These are phyloP conservation scores for Globisporangium spinosum DNA, from an alignment of 352 stramenopile species.

Conservation along the genomic window DNA sequence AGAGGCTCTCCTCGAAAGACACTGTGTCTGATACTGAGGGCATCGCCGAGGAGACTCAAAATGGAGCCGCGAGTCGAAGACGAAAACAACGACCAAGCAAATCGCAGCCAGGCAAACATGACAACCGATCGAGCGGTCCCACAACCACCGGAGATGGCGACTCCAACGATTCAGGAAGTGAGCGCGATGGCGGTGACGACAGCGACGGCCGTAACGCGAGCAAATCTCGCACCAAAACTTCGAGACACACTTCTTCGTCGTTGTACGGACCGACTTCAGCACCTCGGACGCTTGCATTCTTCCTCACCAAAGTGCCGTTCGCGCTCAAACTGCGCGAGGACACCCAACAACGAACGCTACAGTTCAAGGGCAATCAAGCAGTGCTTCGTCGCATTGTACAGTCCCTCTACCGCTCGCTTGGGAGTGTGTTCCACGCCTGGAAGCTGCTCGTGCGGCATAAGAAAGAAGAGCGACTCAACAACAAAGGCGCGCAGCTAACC, in stretches of 20 bases:
- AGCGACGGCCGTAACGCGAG: background rate
- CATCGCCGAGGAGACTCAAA: constrained; percentile 4
- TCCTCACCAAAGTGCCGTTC: constrained; percentile 39
- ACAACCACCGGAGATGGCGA: background rate
- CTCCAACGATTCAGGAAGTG: background rate
- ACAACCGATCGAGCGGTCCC: background rate
- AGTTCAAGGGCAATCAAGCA: constrained; percentile 39
- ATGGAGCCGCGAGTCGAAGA: constrained; percentile 4
- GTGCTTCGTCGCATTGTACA: constrained; percentile 50
- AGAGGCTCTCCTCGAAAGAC: background rate
- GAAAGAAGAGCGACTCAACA: constrained; percentile 38
- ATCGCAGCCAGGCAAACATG: background rate
- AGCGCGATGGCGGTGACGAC: background rate
- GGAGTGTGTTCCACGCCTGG: constrained; percentile 55
- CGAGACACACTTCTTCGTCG: background rate
- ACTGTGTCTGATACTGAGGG: constrained; percentile 7
- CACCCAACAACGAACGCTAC: constrained; percentile 23
- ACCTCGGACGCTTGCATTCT: constrained; percentile 40
- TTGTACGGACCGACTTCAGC: constrained; percentile 13
- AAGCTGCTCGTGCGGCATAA: constrained; percentile 31
- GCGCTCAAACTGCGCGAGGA: constrained; percentile 41
- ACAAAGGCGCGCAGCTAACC: constrained; percentile 50
- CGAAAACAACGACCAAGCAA: background rate
- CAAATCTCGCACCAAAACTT: background rate
- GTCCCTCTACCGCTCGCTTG: constrained; percentile 46